A percentile compares a stretch with the other conserved stretches of the same genome.
Conservation (phyloP, 2,329 filamentous ascomycete genomes). For the Alternaria longipes region DNA sequence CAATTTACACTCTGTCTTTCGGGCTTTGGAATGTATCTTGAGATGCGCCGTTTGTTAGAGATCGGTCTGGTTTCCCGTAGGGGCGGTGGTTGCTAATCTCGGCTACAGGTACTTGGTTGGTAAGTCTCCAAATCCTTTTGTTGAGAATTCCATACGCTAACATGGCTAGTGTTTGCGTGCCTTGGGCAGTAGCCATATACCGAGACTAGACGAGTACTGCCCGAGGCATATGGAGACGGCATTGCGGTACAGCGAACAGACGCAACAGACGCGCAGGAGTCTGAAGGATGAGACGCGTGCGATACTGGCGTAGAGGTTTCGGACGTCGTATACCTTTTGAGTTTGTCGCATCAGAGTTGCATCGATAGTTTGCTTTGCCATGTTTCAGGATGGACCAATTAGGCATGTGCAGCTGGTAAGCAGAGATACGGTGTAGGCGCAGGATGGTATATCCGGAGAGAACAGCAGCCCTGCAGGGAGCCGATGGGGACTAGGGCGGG, state of each 20-base stretch:
- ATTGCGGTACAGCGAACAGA: conserved; percentile 34
- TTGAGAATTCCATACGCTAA: conserved; percentile 16
- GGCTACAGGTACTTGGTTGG: conserved; percentile 38
- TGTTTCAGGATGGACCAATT: conserved; percentile 16
- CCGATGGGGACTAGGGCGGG: conserved; percentile 25
- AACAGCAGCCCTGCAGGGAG: conserved; percentile 13
- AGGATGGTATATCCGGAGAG: conserved; percentile 11
- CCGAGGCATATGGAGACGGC: conserved; percentile 61
- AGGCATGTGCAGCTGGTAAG: conserved; percentile 11
- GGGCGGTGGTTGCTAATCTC: conserved; percentile 32
- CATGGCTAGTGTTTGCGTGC: conserved; percentile 43
- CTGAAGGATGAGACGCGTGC: conserved; percentile 19
- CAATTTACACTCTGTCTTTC: conserved; percentile 29
- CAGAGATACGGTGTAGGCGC: conserved; percentile 19
- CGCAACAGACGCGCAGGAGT: conserved; percentile 21
- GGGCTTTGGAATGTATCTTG: conserved; percentile 28
- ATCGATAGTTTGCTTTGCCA: conserved; percentile 7
- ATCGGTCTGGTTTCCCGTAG: conserved; percentile 28
- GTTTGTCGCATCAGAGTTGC: conserved; percentile 8
- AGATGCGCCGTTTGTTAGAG: conserved; percentile 29
- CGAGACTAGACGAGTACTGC: conserved; percentile 27
- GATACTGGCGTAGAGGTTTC: neutral
- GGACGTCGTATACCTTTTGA: neutral
- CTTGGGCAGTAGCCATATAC: conserved; percentile 31
- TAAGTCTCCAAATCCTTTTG: conserved; percentile 17